Conservation (phyloP, 192 early-diverging fungal genomes). For the Coemansia sp. region DNA sequence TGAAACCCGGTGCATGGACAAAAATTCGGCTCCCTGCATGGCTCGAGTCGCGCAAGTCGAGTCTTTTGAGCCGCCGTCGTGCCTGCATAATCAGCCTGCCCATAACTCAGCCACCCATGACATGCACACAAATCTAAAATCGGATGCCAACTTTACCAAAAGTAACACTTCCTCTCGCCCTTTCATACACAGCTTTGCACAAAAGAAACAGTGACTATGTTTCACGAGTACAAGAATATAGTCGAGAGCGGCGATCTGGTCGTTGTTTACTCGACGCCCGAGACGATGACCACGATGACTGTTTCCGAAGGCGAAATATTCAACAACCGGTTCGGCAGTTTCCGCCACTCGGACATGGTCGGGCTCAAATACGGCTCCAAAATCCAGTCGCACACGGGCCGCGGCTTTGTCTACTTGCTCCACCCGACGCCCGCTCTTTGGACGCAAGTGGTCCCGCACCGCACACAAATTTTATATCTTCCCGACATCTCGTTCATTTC, state of each 20-base stretch:
- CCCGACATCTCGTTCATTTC: slow-evolving; percentile 94
- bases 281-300: slow-evolving; percentile 64
- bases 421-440: slow-evolving; percentile 95
- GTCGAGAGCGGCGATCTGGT: slow-evolving; percentile 81
- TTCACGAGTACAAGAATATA: slow-evolving; percentile 51
- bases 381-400: slow-evolving; percentile 60
- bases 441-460: slow-evolving; percentile 88
- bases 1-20: too few species aligned
- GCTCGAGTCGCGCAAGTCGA: too few species aligned
- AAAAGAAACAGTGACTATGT: slow-evolving; percentile 9
- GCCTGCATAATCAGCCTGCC: not conserved
- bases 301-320: slow-evolving; percentile 62
- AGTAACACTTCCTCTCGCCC: too few species aligned
- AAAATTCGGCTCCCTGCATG: too few species aligned
- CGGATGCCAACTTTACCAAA: too few species aligned
- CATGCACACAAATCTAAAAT: too few species aligned
- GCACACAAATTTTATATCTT: slow-evolving; percentile 95
- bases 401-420: slow-evolving; percentile 80
- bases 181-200: too few species aligned
- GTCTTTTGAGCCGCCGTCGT: too few species aligned
- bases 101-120: not conserved
- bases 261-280: slow-evolving; percentile 69
- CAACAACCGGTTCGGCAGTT: slow-evolving; percentile 80
- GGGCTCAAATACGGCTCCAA: slow-evolving; percentile 85
- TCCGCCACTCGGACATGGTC: slow-evolving; percentile 79